These are phyloP conservation scores for Penicillium sp. DNA, from an alignment of 2,329 filamentous ascomycete species.

Conservation along the genomic window DNA sequence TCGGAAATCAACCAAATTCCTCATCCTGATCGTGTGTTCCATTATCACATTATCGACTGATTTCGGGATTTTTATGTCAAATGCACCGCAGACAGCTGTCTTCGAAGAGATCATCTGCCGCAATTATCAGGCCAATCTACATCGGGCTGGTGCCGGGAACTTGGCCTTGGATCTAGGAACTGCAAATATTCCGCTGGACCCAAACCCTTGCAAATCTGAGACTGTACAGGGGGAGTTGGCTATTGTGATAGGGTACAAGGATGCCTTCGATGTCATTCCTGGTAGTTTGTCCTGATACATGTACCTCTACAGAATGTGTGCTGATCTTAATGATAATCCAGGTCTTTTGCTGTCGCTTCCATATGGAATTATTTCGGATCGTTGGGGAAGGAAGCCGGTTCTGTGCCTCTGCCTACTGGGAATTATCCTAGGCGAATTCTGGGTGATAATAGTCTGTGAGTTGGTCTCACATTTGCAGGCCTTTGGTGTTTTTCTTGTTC, in stretches of 20 bases:
- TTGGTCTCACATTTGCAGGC: neutral
- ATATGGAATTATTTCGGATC: conserved; percentile 32
- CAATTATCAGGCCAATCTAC: conserved; percentile 16
- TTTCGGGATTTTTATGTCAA: conserved; percentile 23
- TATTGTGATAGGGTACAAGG: conserved; percentile 30
- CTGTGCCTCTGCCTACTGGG: conserved; percentile 25
- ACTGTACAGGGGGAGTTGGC: conserved; percentile 34
- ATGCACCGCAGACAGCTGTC: conserved; percentile 28
- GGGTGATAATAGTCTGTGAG: conserved; percentile 32
- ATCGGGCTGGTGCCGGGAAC: neutral
- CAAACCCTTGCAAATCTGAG: conserved; percentile 32
- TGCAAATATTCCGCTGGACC: neutral
- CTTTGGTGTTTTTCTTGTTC: neutral
- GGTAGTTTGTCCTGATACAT: conserved; percentile 9
- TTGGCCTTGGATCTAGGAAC: too few species aligned
- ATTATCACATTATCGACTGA: conserved; percentile 19
- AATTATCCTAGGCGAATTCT: conserved; percentile 24
- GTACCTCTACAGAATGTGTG: too few species aligned
- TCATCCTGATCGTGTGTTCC: conserved; percentile 15
- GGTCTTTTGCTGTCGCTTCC: conserved; percentile 30
- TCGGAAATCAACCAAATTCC: conserved; percentile 13
- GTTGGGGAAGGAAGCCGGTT: conserved; percentile 29
- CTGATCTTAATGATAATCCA: conserved; percentile 1
- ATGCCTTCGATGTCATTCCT: conserved; percentile 26
- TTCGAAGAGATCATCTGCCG: conserved; percentile 31